Evolutionary conservation across 306 rosid genomes (phyloP), one percentile per base, ranked within the genome.

Genomic region (Vigna angularis): DNA sequence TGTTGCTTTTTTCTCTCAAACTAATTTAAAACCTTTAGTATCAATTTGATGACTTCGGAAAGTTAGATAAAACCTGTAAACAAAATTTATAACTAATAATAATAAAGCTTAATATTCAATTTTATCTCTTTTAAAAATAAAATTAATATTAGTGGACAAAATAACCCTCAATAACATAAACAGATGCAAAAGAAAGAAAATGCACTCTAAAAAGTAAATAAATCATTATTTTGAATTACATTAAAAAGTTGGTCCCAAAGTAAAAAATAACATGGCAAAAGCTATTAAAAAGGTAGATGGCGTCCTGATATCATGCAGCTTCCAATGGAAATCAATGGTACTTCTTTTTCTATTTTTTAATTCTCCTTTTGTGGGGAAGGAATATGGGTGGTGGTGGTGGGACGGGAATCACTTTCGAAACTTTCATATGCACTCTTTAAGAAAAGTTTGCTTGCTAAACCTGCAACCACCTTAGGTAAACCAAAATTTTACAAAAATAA

Each of bases 381-480:
- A 66, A 66, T 56, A 73, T 57, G 76, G 48, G 14, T 44, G 20
- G 84, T 12, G 61, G 70, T 20, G 64, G 84, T 62, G 72, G 81
- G 77, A 63, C 18, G 55, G 52, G 75, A 75, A 79, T 47, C 75
- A 47, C 61, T 70, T 73, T 80, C 11, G 15, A 56, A 52, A 69
- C 73, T 61, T 75, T 53, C 26, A 55, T 75, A 18, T 50, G 57
- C 84, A 4, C 30, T 28, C 52, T 75, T 75, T 24, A 47, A 18
- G 40, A 57, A 80, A 75, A 72, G 71, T 44, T 76, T 71, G 77
- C 70, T 72, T 30, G 70, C 55, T 58, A 84, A 81, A 73, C 77
- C 40, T 58, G 76, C 22, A 70, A 76, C 61, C 73, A 71, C 73
- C 7, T 8, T 51, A 53, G 22, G 18, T 32, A 13, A 44, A 51